These are phyloP conservation scores for Tricholoma matsutake DNA, from an alignment of 768 basidiomycete genomes.

Conservation along the genomic window DNA sequence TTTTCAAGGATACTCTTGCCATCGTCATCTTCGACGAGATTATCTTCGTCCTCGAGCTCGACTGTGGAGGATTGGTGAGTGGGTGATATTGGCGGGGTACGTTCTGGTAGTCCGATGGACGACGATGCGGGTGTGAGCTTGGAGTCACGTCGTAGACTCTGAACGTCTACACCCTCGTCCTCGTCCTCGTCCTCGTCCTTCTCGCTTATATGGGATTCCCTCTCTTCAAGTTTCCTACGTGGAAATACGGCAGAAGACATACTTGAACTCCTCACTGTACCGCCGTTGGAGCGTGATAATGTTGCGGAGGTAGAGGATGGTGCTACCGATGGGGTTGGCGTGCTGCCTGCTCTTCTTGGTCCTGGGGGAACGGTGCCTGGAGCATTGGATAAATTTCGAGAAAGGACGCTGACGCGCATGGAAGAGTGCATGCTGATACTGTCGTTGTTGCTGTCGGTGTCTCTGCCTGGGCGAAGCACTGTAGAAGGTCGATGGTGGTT, in stretches of 20 bases:
- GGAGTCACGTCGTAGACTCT: constrained; percentile 61
- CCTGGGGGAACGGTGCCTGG: constrained; percentile 3
- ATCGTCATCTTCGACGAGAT: constrained; percentile 9
- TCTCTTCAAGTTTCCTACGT: neutral
- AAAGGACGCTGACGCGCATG: constrained; percentile 43
- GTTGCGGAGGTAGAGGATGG: constrained; percentile 34
- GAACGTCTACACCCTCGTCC: constrained; percentile 16
- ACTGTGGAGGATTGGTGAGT: constrained; percentile 20
- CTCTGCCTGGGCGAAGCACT: constrained; percentile 17
- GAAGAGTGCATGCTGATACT: constrained; percentile 37
- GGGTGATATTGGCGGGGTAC: constrained; percentile 13
- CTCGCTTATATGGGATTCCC: constrained; percentile 1
- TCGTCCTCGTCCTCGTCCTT: constrained; percentile 23
- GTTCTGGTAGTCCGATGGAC: constrained; percentile 14
- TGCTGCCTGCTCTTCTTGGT: constrained; percentile 8
- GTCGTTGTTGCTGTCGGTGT: constrained; percentile 40
- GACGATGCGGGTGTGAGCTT: constrained; percentile 57
- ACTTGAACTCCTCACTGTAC: constrained; percentile 22
- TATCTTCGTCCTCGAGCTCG: constrained; percentile 17
- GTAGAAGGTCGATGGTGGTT: constrained; percentile 18
- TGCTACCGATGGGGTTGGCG: constrained; percentile 3
- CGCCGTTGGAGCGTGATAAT: constrained; percentile 32
- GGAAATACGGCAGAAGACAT: constrained; percentile 3
- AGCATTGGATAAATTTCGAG: constrained; percentile 23
- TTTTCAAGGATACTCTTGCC: constrained; percentile 2